phyloP scores from a whole-genome alignment of 2,329 filamentous ascomycete genomes.

The Penicillium italicum region DNA sequence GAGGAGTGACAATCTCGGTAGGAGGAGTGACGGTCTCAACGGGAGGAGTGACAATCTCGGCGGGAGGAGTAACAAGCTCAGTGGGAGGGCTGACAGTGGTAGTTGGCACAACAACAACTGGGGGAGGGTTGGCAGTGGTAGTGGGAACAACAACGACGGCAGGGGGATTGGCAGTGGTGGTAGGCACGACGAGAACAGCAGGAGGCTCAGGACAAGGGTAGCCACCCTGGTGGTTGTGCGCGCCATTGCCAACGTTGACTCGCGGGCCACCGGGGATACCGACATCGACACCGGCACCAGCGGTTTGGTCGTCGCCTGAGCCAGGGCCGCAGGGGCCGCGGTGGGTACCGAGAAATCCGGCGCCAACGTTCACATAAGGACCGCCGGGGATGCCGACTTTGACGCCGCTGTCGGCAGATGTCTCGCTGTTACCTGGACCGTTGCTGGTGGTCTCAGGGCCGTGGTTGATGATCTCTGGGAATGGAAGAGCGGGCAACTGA shows the following conservation, averaged over 20 bases:
- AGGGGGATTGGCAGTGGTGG: not conserved
- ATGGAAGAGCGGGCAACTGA: conserved; percentile 13
- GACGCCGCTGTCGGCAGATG: conserved; percentile 18
- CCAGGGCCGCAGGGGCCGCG: conserved; percentile 18
- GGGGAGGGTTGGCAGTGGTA: not conserved
- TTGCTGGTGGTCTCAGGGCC: conserved; percentile 9
- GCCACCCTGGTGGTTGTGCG: conserved; percentile 10
- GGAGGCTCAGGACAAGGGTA: conserved; percentile 19
- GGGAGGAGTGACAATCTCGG: not conserved
- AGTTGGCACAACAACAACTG: not conserved
- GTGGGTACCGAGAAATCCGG: conserved; percentile 16
- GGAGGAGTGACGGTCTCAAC: not conserved
- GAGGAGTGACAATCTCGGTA: not conserved
- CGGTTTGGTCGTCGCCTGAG: conserved; percentile 7
- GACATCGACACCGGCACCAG: conserved; percentile 15
- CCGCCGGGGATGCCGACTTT: conserved; percentile 27
- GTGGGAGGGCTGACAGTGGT: not conserved
- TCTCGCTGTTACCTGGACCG: conserved; percentile 15
- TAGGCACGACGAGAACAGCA: not conserved
- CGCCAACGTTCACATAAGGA: conserved; percentile 22
- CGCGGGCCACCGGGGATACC: conserved; percentile 18
- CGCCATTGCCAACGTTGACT: conserved; percentile 12
- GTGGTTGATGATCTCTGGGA: conserved; percentile 1
- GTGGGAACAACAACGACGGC: not conserved
- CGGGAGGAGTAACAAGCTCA: no score